A percentile compares a stretch with the other conserved stretches of the same genome.
These are phyloP conservation scores for Arthrobotrys entomopaga DNA, from an alignment of 2,329 filamentous ascomycete genomes.

Conservation along the genomic window DNA sequence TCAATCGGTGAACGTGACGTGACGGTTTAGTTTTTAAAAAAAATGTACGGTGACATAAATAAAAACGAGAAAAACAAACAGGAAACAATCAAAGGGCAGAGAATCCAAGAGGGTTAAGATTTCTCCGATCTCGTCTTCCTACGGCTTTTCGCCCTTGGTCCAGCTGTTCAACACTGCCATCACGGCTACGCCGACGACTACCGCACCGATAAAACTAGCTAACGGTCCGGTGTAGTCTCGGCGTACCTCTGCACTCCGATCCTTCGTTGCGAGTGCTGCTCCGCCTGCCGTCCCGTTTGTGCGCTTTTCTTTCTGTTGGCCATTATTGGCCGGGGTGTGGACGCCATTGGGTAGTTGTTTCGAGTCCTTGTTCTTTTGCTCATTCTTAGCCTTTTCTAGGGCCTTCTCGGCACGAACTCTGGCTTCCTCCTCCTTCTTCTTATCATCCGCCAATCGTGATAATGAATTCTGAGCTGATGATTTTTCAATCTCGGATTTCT, in stretches of 20 bases:
- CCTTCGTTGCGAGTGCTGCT: slow-evolving; percentile 61
- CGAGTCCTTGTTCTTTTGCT: slow-evolving; percentile 58
- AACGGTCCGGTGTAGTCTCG: slow-evolving; percentile 73
- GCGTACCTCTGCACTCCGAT: slow-evolving; percentile 58
- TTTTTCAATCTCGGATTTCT: slow-evolving; percentile 43
- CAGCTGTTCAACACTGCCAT: slow-evolving; percentile 90
- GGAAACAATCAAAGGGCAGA: slow-evolving; percentile 11
- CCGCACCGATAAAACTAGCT: slow-evolving; percentile 82
- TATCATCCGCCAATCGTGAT: slow-evolving; percentile 34
- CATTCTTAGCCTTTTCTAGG: slow-evolving; percentile 58
- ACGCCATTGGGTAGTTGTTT: slow-evolving; percentile 63
- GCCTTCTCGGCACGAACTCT: slow-evolving; percentile 43
- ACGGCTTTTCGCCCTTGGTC: slow-evolving; percentile 68
- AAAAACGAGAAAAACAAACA: slow-evolving; percentile 15
- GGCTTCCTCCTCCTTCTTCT: slow-evolving; percentile 43
- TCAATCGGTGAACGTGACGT: neutral
- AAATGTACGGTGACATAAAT: slow-evolving; percentile 12
- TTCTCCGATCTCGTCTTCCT: slow-evolving; percentile 33
- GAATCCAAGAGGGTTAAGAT: slow-evolving; percentile 1
- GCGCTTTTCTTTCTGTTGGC: slow-evolving; percentile 60
- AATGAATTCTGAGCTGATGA: slow-evolving; percentile 35
- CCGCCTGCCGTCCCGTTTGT: slow-evolving; percentile 63
- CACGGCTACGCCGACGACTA: slow-evolving; percentile 80
- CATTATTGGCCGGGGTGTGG: slow-evolving; percentile 67
- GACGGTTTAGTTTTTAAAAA: slow-evolving; percentile 9